Base-by-base conservation (phyloP, 2,329 filamentous ascomycete species). In the Cladosporium sp. region DNA sequence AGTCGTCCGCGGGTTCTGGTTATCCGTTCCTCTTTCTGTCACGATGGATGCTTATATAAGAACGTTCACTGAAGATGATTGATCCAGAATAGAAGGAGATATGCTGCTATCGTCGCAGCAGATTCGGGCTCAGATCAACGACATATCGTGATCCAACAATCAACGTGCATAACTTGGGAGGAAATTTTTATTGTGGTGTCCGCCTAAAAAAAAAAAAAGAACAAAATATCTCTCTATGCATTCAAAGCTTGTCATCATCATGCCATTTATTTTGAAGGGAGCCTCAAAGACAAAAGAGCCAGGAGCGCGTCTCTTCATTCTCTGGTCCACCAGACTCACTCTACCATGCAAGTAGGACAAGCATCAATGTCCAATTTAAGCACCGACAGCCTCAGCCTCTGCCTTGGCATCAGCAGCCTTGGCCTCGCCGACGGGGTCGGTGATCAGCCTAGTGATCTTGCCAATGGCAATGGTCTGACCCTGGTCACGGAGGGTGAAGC, bases 381-480 rank as follows among this genome's bases (percentile, higher is more conserved):
- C 50, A 31, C 50, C 40, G 18, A 44, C 29, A 21, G 53, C 62
- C n/a, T 65, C 62, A 55, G 71, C 70, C 49, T 68, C 70, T 62
- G 63, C 66, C 26, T 66, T 67, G 10, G 66, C 66, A 16, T 66
- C 66, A 37, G 66, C 52, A 31, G 67, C 65, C 46, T 65, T 63
- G 12, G 58, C 62, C 66, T 69, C 65, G 12, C 53, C 57, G 10
- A 62, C 58, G 14, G 62, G 62, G 68, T 84, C 80, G 4, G 80
- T 82, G 72, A 91, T 87, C 67, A 99, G 86, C 85, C 93, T 97
- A 67, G 92, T 97, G 78, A 99, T 96, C 87, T 99, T 99, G 76
- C 95, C 95, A 82, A 99, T 99, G 65, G 95, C 95, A 82, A 99
- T 97, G 0, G 95, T 99, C 91, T 98, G 94, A 74, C 95, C 95